Percentiles rank a stretch among this genome's conserved stretches.
These are phyloP conservation scores for Plectranthus barbatus DNA, from an alignment of 257 asterid species.

Conservation along the genomic window DNA sequence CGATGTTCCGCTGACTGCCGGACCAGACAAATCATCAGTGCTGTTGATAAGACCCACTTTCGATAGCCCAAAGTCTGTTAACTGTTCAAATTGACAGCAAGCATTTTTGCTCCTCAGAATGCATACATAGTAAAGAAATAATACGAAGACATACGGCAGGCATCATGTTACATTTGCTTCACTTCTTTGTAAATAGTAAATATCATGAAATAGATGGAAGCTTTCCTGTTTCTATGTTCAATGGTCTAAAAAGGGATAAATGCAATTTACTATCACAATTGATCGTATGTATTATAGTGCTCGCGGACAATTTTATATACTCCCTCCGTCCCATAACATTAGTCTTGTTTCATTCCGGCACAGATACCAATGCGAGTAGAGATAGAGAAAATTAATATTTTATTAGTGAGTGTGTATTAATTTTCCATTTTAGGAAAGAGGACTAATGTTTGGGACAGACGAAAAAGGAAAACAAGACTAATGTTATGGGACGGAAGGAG, in stretches of 20 bases:
- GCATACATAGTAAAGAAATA: conserved; percentile 4
- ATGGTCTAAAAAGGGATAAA: background rate
- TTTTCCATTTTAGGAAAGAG: too few species aligned
- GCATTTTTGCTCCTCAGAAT: conserved; percentile 10
- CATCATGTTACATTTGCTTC: conserved; percentile 6
- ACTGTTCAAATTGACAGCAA: conserved; percentile 42
- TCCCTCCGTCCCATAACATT: too few species aligned
- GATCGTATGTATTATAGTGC: background rate
- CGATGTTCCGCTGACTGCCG: conserved; percentile 87
- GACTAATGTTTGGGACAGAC: too few species aligned
- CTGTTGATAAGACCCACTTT: conserved; percentile 98
- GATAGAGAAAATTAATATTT: too few species aligned
- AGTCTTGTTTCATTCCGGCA: too few species aligned
- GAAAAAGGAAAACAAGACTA: too few species aligned
- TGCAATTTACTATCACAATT: background rate
- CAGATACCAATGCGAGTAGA: too few species aligned
- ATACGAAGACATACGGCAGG: background rate
- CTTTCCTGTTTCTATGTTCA: conserved; percentile 1
- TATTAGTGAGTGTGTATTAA: too few species aligned
- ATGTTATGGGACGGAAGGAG: too few species aligned
- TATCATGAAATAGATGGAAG: background rate
- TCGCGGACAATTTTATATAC: background rate
- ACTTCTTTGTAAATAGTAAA: background rate
- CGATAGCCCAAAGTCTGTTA: conserved; percentile 98
- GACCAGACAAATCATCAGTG: conserved; percentile 96